phyloP scores from a whole-genome alignment of 257 asterid species.

The Osmanthus fragrans region DNA sequence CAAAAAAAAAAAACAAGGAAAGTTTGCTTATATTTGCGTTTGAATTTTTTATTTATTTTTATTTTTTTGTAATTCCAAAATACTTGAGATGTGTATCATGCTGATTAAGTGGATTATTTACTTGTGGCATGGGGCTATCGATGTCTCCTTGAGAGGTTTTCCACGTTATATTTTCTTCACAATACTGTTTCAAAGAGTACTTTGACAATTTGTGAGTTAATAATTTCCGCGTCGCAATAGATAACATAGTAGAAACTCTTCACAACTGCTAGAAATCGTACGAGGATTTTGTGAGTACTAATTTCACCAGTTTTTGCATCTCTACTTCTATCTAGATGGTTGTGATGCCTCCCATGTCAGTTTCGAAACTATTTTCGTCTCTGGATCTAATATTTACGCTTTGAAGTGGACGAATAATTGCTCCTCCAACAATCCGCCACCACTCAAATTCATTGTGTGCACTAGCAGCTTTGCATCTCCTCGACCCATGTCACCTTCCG shows the following conservation, averaged over 20 bases:
- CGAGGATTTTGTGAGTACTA: conserved; percentile 28
- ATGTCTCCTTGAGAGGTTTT: no score
- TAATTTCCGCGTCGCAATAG: conserved; percentile 30
- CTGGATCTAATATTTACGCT: conserved; percentile 23
- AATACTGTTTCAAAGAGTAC: conserved; percentile 45
- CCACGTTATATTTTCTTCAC: neutral
- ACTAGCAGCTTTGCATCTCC: conserved; percentile 38
- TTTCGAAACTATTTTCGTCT: neutral
- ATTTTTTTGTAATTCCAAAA: no score
- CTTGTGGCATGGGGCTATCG: no score
- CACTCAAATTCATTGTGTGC: conserved; percentile 31
- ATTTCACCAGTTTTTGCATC: conserved; percentile 41
- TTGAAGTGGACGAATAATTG: conserved; percentile 22
- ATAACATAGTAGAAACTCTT: conserved; percentile 46
- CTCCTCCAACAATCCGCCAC: conserved; percentile 23
- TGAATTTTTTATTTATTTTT: no score
- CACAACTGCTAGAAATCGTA: conserved; percentile 38
- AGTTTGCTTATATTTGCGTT: no score
- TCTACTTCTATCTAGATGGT: conserved; percentile 30
- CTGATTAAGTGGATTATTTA: no score
- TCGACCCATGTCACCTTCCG: conserved; percentile 7
- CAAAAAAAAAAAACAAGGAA: no score
- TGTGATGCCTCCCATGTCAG: conserved; percentile 4
- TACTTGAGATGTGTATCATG: no score
- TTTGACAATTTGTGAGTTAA: conserved; percentile 43